These are phyloP conservation scores for Rhodotorula kratochvilovae DNA, from an alignment of 768 basidiomycete genomes.

Conservation along the genomic window DNA sequence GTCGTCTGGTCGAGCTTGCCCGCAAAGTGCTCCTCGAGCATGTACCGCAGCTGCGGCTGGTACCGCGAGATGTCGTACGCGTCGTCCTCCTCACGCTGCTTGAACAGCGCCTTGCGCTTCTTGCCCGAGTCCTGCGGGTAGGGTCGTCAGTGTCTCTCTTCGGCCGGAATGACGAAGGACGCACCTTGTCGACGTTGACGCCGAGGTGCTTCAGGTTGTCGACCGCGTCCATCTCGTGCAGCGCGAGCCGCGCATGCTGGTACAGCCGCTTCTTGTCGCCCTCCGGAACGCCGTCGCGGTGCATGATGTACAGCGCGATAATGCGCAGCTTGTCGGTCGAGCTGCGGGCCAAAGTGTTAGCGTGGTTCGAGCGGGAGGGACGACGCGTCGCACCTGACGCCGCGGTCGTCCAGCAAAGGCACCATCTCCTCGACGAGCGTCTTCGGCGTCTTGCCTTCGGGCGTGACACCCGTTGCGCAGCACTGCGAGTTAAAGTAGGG, in stretches of 20 bases:
- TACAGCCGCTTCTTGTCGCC: constrained; percentile 91
- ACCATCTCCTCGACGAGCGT: constrained; percentile 97
- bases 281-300: constrained; percentile 95
- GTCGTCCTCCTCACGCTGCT: constrained; percentile 75
- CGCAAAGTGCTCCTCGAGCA: constrained; percentile 83
- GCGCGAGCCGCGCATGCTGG: constrained; percentile 81
- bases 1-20: constrained; percentile 68
- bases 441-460: constrained; percentile 92
- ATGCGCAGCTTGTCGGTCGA: constrained; percentile 91
- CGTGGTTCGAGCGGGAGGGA: neutral
- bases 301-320: constrained; percentile 88
- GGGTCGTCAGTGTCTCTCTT: too few species aligned
- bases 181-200: constrained; percentile 72
- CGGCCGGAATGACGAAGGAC: too few species aligned
- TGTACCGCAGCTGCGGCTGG: constrained; percentile 71
- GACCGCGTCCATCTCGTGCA: constrained; percentile 88
- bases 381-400: constrained; percentile 61
- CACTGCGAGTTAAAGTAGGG: constrained; percentile 54
- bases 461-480: constrained; percentile 85
- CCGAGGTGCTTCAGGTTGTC: constrained; percentile 81
- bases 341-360: constrained; percentile 49
- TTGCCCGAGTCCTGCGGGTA: constrained; percentile 62
- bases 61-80: constrained; percentile 95
- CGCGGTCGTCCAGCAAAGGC: constrained; percentile 79
- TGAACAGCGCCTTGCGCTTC: constrained; percentile 55